Conservation (phyloP, 2,329 filamentous ascomycete species). For the Polytolypa hystricis region DNA sequence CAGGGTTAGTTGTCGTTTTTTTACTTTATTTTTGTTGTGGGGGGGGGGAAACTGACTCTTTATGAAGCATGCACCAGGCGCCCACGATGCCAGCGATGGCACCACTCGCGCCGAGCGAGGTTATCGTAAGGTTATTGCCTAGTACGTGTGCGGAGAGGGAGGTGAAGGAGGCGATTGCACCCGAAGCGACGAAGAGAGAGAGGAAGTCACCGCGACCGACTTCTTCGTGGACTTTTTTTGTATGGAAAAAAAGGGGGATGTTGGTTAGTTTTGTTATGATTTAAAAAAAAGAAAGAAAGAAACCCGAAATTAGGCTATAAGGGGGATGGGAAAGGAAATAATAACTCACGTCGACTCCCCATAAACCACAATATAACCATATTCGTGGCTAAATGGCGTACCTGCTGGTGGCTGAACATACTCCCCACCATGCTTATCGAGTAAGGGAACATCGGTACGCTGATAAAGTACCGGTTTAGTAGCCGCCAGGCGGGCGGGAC, state of each 20-base stretch:
- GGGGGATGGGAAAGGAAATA: neutral
- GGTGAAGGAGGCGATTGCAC: constrained; percentile 36
- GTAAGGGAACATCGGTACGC: constrained; percentile 42
- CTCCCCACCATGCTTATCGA: constrained; percentile 43
- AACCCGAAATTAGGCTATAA: constrained; percentile 2
- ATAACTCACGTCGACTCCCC: constrained; percentile 36
- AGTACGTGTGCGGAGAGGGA: constrained; percentile 37
- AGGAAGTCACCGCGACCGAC: constrained; percentile 46
- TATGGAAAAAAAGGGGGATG: neutral
- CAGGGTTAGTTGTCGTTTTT: neutral
- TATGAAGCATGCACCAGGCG: constrained; percentile 39
- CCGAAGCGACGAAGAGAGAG: constrained; percentile 40
- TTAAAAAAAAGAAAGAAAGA: constrained; percentile 7
- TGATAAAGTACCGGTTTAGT: constrained; percentile 47
- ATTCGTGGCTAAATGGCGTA: constrained; percentile 43
- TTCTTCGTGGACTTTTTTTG: constrained; percentile 39
- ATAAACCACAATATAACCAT: constrained; percentile 45
- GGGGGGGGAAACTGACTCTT: constrained; percentile 24
- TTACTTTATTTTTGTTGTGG: neutral
- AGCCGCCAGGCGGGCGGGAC: constrained; percentile 43
- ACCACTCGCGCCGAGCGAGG: constrained; percentile 42
- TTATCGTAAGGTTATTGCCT: constrained; percentile 31
- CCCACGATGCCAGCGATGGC: constrained; percentile 40
- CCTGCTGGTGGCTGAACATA: constrained; percentile 46
- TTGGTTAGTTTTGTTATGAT: constrained; percentile 6